Conservation (phyloP, 73 alveolate species). For the Breviolum minutum region DNA sequence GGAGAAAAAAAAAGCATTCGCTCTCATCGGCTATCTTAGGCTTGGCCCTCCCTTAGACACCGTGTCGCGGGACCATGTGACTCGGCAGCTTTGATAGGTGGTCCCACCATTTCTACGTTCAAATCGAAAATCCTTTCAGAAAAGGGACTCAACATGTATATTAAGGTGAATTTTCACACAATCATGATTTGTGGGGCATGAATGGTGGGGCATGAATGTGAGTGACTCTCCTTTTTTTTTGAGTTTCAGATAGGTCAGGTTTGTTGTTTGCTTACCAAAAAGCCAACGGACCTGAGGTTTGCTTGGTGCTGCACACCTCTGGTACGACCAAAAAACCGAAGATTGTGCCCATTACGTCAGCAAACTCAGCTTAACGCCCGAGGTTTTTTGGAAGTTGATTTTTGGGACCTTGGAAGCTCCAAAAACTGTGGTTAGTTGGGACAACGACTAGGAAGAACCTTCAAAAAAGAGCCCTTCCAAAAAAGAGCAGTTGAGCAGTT, state of each 20-base stretch:
- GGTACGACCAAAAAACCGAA: constrained; percentile 90
- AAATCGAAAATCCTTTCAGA: too few species aligned
- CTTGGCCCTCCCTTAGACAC: constrained; percentile 79
- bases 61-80: constrained; percentile 77
- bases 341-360: constrained; percentile 89
- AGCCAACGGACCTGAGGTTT: constrained; percentile 27
- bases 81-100: background rate
- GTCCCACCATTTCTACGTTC: background rate
- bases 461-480: too few species aligned
- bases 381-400: background rate
- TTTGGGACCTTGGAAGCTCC: background rate
- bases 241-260: too few species aligned
- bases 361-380: background rate
- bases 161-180: too few species aligned
- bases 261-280: too few species aligned
- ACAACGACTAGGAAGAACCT: background rate
- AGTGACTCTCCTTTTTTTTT: too few species aligned
- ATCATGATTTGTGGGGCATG: too few species aligned
- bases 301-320: constrained; percentile 90
- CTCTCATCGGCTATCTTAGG: background rate
- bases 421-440: background rate
- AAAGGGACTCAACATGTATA: too few species aligned
- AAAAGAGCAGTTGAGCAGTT: too few species aligned
- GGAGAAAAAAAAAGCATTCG: background rate
- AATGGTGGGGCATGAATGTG: too few species aligned